These are phyloP conservation scores for Ustilago trichophora DNA, from an alignment of 1,284 basidiomycete species.

Conservation along the genomic window DNA sequence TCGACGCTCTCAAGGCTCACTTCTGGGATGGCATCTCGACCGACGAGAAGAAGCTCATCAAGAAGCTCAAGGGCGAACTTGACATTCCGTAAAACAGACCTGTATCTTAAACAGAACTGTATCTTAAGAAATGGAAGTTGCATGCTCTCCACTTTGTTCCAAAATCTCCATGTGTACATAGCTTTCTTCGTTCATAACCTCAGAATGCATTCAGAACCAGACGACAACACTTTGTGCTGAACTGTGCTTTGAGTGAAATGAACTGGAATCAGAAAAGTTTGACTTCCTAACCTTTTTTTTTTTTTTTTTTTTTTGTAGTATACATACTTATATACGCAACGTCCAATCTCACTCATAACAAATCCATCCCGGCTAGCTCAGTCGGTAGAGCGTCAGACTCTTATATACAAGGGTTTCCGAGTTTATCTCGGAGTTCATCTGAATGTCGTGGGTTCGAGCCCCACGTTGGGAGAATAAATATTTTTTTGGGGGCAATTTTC, in stretches of 20 bases:
- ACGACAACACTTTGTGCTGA: too few relatives aligned
- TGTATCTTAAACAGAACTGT: too few relatives aligned
- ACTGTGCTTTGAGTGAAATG: too few relatives aligned
- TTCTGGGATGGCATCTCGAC: constrained; percentile 90
- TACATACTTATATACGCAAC: constrained; percentile 8
- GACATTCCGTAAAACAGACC: constrained; percentile 66
- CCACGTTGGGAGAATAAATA: constrained; percentile 66
- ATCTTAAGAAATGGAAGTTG: too few relatives aligned
- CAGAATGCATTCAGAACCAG: too few relatives aligned
- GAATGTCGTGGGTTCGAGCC: constrained; percentile 66
- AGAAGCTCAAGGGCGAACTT: constrained; percentile 83
- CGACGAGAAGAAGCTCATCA: constrained; percentile 94
- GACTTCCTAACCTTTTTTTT: too few relatives aligned
- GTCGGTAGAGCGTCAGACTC: constrained; percentile 67
- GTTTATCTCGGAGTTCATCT: constrained; percentile 43
- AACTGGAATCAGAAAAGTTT: too few relatives aligned
- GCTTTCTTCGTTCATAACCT: too few relatives aligned
- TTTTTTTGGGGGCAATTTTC: constrained; percentile 10
- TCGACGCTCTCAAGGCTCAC: constrained; percentile 78
- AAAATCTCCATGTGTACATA: too few relatives aligned
- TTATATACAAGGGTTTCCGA: constrained; percentile 56
- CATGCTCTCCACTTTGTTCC: too few relatives aligned
- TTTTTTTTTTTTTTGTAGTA: too few relatives aligned
- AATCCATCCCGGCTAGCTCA: constrained; percentile 66
- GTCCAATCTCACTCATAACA: not conserved